Percentiles rank a stretch among this genome's conserved stretches.
These are phyloP conservation scores for Mortierella sp. DNA, from an alignment of 371 early-diverging fungal genomes.

Conservation along the genomic window DNA sequence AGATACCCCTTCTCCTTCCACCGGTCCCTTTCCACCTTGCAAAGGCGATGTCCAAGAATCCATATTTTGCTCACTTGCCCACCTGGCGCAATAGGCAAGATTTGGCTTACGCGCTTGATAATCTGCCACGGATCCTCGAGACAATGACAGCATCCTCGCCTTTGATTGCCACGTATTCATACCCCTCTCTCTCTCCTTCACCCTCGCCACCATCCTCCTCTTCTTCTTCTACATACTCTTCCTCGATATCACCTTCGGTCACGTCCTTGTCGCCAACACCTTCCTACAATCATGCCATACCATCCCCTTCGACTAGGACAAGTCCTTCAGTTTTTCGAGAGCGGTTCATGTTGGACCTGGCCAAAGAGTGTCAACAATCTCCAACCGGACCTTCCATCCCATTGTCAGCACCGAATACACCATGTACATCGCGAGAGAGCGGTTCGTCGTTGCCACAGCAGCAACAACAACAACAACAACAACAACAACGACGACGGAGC, in stretches of 20 bases:
- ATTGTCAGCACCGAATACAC: constrained; percentile 6
- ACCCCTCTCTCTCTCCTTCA: constrained; percentile 7
- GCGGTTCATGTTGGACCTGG: constrained; percentile 41
- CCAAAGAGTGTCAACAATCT: constrained; percentile 29
- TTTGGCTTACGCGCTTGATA: constrained; percentile 48
- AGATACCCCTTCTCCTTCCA: too few species aligned
- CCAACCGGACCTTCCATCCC: neutral
- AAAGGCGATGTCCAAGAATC: constrained; percentile 40
- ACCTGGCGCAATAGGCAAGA: constrained; percentile 54
- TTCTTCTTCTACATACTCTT: neutral
- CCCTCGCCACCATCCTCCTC: constrained; percentile 7
- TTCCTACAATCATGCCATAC: neutral
- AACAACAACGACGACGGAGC: constrained; percentile 1
- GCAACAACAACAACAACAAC: constrained; percentile 4
- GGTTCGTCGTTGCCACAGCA: constrained; percentile 1
- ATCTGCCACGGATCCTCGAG: constrained; percentile 36
- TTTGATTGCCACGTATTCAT: constrained; percentile 26
- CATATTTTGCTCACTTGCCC: constrained; percentile 49
- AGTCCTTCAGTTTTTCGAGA: constrained; percentile 28
- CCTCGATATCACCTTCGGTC: neutral
- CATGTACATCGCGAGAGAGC: constrained; percentile 7
- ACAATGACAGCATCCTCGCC: constrained; percentile 32
- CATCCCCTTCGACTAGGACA: constrained; percentile 1
- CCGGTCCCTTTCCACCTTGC: too few species aligned
- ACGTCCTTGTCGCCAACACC: constrained; percentile 3